These are phyloP conservation scores for Xylariomycetidae sp. DNA, from an alignment of 2,329 filamentous ascomycete genomes.

Conservation along the genomic window DNA sequence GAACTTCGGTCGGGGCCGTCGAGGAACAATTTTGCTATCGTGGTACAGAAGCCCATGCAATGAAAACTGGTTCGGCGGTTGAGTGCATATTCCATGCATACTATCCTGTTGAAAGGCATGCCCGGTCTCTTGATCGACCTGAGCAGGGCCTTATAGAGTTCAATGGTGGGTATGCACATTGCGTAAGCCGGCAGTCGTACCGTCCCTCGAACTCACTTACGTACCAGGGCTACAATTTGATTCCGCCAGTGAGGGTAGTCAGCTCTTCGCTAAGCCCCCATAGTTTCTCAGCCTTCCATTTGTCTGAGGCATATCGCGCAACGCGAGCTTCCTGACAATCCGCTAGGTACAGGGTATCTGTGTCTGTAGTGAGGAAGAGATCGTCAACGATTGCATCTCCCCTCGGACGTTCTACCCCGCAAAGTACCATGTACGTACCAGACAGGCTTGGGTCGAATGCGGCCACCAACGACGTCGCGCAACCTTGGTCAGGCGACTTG, in stretches of 20 bases:
- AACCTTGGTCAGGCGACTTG: slow-evolving; percentile 17
- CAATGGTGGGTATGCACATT: slow-evolving; percentile 8
- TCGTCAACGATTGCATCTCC: slow-evolving; percentile 13
- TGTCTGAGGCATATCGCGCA: slow-evolving; percentile 7
- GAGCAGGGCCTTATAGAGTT: slow-evolving; percentile 4
- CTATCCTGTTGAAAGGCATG: no score
- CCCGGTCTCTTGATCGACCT: no score
- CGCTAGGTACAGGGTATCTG: slow-evolving; percentile 7
- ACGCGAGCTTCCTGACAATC: slow-evolving; percentile 8
- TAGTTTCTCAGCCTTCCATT: slow-evolving; percentile 8
- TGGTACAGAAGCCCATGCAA: slow-evolving; percentile 40
- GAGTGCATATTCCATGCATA: no score
- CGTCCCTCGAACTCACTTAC: slow-evolving; percentile 5
- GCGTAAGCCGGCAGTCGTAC: slow-evolving; percentile 7
- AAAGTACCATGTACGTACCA: slow-evolving; percentile 10
- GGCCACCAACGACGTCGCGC: slow-evolving; percentile 15
- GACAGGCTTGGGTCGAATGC: slow-evolving; percentile 13
- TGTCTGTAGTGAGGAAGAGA: slow-evolving; percentile 8
- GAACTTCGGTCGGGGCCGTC: slow-evolving; percentile 70
- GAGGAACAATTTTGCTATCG: slow-evolving; percentile 89
- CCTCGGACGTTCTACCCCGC: slow-evolving; percentile 18
- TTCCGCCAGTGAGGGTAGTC: slow-evolving; percentile 4
- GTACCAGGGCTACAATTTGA: slow-evolving; percentile 6
- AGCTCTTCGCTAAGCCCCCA: slow-evolving; percentile 10
- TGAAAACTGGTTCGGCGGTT: no score